These are phyloP conservation scores for Penicillium brevicompactum DNA, from an alignment of 2,329 filamentous ascomycete species.

Conservation along the genomic window DNA sequence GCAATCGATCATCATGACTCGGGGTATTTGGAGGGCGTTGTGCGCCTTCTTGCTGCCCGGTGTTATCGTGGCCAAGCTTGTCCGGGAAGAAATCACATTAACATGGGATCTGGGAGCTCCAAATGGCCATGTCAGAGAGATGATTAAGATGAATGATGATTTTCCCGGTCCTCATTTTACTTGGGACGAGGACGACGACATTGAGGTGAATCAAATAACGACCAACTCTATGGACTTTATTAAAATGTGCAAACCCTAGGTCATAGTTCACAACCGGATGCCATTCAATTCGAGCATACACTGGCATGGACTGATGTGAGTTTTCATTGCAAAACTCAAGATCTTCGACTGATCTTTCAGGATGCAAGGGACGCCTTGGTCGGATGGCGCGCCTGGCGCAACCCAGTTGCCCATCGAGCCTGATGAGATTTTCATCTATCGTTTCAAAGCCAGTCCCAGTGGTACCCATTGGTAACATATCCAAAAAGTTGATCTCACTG, in stretches of 20 bases:
- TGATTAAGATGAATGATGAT: slow-evolving; percentile 17
- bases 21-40: background rate
- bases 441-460: background rate
- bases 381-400: background rate
- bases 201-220: background rate
- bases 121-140: background rate
- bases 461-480: slow-evolving; percentile 55
- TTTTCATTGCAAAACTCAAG: background rate
- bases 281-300: slow-evolving; percentile 20
- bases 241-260: background rate
- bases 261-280: slow-evolving; percentile 15
- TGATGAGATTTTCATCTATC: background rate
- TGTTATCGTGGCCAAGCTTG: background rate
- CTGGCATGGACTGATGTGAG: slow-evolving; percentile 20
- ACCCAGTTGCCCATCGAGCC: background rate
- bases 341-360: background rate
- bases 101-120: background rate
- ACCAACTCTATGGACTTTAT: background rate
- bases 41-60: background rate
- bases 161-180: slow-evolving; percentile 15
- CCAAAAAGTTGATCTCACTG: background rate
- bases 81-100: background rate
- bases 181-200: slow-evolving; percentile 16
- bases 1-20: background rate
- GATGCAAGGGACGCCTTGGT: background rate